phyloP scores from a whole-genome alignment of 768 basidiomycete species.

The Saitozyma podzolica region DNA sequence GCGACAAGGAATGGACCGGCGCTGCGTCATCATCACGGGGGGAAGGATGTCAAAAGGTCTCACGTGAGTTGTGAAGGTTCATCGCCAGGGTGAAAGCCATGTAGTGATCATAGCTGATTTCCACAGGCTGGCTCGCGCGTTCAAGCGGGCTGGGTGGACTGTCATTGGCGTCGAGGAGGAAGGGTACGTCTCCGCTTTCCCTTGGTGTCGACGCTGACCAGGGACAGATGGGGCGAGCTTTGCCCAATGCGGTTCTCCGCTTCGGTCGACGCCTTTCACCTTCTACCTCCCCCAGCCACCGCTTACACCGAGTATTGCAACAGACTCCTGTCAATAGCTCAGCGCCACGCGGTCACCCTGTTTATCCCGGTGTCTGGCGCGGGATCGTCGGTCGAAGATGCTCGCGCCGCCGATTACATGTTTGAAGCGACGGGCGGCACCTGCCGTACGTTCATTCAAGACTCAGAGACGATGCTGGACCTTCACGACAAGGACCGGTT shows the following conservation, averaged over 20 bases:
- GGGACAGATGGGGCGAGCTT: constrained; percentile 43
- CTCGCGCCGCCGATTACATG: constrained; percentile 47
- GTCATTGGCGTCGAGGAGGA: constrained; percentile 49
- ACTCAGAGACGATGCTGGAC: constrained; percentile 42
- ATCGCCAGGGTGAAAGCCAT: not conserved
- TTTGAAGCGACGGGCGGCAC: constrained; percentile 27
- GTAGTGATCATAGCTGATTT: not conserved
- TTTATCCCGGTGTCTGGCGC: constrained; percentile 52
- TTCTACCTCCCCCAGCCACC: constrained; percentile 34
- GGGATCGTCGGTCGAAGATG: constrained; percentile 50
- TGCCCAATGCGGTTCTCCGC: constrained; percentile 46
- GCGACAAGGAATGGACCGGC: constrained; percentile 6
- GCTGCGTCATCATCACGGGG: constrained; percentile 47
- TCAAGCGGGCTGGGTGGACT: constrained; percentile 48
- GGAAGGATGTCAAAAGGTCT: constrained; percentile 47
- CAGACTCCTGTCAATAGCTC: constrained; percentile 37
- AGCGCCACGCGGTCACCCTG: constrained; percentile 34
- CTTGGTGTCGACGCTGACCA: not conserved
- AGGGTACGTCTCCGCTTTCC: constrained; percentile 26
- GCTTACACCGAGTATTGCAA: constrained; percentile 37
- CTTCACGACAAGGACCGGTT: constrained; percentile 52
- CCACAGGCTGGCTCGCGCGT: constrained; percentile 39
- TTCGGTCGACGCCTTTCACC: constrained; percentile 38
- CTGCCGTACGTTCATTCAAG: constrained; percentile 48
- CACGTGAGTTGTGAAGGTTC: constrained; percentile 27